phyloP scores from a whole-genome alignment of 345 rosid genomes.

The Dovyalis caffra region DNA sequence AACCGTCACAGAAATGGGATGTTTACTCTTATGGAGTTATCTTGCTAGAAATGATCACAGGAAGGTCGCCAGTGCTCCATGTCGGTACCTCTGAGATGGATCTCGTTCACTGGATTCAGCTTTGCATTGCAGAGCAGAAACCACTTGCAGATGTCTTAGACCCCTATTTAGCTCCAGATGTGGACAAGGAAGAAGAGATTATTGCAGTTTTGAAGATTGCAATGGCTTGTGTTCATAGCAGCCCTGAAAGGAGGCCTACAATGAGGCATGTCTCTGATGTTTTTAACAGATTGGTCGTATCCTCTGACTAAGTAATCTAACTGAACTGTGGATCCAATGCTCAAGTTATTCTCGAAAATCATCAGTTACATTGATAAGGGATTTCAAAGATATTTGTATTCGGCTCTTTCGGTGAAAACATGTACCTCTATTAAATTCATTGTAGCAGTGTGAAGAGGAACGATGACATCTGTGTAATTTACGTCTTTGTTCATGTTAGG shows the following conservation, averaged over 20 bases:
- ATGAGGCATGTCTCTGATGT: constrained; percentile 73
- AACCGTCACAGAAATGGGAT: constrained; percentile 99
- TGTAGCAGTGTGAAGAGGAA: constrained; percentile 5
- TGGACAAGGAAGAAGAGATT: constrained; percentile 81
- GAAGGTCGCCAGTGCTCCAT: constrained; percentile 53
- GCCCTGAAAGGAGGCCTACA: constrained; percentile 81
- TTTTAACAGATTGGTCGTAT: constrained; percentile 50
- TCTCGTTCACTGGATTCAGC: constrained; percentile 77
- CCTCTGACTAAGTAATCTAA: constrained; percentile 36
- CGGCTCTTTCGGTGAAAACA: not conserved
- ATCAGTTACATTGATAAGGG: not conserved
- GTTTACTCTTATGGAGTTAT: constrained; percentile 87
- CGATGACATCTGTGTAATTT: constrained; percentile 6
- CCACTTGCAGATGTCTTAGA: constrained; percentile 79
- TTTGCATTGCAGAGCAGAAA: constrained; percentile 87
- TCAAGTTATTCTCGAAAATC: not conserved
- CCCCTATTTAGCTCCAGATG: constrained; percentile 66
- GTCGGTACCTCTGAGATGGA: constrained; percentile 66
- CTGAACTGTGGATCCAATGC: not conserved
- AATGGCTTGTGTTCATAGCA: constrained; percentile 69
- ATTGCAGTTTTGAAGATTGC: constrained; percentile 79
- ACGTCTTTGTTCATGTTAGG: constrained; percentile 18
- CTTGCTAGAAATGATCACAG: constrained; percentile 75
- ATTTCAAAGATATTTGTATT: constrained; percentile 4
- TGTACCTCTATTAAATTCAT: not conserved